Conservation (phyloP, 495 filamentous ascomycete genomes). For the Pyrenula aspistea region DNA sequence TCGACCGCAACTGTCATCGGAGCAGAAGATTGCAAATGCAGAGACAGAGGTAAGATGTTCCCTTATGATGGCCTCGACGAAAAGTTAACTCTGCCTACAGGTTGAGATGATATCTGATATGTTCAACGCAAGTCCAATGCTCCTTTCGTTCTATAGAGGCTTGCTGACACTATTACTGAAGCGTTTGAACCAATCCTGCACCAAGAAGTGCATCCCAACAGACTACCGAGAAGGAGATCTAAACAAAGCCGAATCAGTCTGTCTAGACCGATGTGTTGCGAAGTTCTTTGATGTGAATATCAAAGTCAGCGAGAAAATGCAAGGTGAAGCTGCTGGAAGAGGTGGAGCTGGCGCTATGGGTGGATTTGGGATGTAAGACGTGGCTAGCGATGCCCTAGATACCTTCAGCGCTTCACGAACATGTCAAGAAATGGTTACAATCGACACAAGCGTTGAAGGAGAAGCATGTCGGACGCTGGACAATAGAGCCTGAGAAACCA, state of each 20-base stretch:
- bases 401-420: too few relatives aligned
- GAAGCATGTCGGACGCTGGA: too few relatives aligned
- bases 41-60: constrained; percentile 52
- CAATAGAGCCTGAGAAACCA: too few relatives aligned
- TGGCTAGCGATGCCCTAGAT: too few relatives aligned
- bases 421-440: too few relatives aligned
- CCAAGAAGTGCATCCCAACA: constrained; percentile 78
- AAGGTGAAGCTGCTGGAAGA: constrained; percentile 44
- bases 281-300: constrained; percentile 98
- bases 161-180: not conserved
- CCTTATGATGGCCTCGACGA: too few relatives aligned
- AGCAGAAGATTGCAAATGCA: constrained; percentile 87
- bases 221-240: constrained; percentile 91
- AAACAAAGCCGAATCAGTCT: constrained; percentile 97
- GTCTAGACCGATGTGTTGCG: constrained; percentile 86
- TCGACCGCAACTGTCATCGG: constrained; percentile 75
- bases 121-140: constrained; percentile 60
- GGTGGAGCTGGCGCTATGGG: constrained; percentile 32
- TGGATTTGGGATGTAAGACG: constrained; percentile 41
- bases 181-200: constrained; percentile 79
- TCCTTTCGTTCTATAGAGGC: not conserved
- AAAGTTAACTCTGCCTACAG: too few relatives aligned
- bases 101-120: constrained; percentile 88
- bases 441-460: too few relatives aligned
- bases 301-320: constrained; percentile 81